Base-by-base conservation (phyloP, 257 asterid species). In the Galeopsis tetrahit region DNA sequence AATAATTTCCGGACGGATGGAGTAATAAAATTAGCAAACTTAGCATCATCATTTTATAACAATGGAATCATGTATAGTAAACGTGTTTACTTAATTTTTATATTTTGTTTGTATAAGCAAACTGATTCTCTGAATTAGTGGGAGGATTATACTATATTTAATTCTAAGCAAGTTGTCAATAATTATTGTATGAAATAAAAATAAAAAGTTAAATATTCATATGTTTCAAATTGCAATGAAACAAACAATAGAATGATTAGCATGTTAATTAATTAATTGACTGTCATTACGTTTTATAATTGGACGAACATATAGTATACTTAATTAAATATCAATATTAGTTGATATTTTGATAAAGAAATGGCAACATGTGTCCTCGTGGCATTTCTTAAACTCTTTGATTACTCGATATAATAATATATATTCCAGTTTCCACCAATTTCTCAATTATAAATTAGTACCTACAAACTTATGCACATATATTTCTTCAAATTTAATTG, bases 341-440 rank as follows among this genome's bases (percentile, higher is more conserved):
- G 59, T 14, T 53, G 33, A 10, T 7, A 5, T 15, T 53, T 15
- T 15, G 6, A n/a, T 56, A 49, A 32, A 32, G 7, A 63, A 53
- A 35, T 36, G 2, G 31, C 39, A 40, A 53, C 10, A 63, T n/a
- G 66, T 44, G 71, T 49, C 77, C 79, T 71, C 72, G 52, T 75
- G 81, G 74, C 40, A 36, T 14, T 38, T 21, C 55, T 32, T 63
- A 56, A 39, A 21, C 10, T 13, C 11, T 74, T 56, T 69, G 28
- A 69, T 48, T 44, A 33, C 43, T 39, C 35, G 4, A 28, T 78
- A 40, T 61, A 31, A 4, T 31, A 72, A 4, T 3, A 44, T 13
- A 21, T 21, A 21, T 17, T 6, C 32, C 38, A 52, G 36, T 49
- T 46, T 74, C 66, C 31, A 57, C 28, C 74, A 13, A 39, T 7